Conservation (phyloP, 2,329 filamentous ascomycete species). For the Arthroderma sp. region DNA sequence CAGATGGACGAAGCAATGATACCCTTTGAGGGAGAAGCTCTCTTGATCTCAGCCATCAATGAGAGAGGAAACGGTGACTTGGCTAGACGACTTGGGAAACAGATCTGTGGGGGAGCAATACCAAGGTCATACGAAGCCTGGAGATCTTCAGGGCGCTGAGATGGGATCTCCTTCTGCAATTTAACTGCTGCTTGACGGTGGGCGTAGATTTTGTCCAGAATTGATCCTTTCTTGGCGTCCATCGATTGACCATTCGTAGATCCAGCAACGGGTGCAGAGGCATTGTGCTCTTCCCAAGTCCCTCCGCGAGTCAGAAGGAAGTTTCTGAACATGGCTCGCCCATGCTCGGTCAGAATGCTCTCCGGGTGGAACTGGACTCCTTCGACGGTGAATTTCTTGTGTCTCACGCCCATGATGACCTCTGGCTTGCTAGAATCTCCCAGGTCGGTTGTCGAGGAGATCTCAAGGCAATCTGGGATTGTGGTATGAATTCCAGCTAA, state of each 20-base stretch:
- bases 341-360: constrained; percentile 85
- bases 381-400: constrained; percentile 83
- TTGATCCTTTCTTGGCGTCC: constrained; percentile 59
- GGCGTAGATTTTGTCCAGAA: constrained; percentile 81
- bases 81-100: constrained; percentile 65
- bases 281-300: constrained; percentile 60
- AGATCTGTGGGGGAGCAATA: constrained; percentile 69
- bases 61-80: constrained; percentile 80
- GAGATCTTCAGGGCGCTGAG: constrained; percentile 68
- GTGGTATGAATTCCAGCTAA: constrained; percentile 84
- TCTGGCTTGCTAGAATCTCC: constrained; percentile 61
- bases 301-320: constrained; percentile 80
- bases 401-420: constrained; percentile 92
- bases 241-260: constrained; percentile 17
- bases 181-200: constrained; percentile 64
- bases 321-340: constrained; percentile 80
- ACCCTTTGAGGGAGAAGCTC: constrained; percentile 91
- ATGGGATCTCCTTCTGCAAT: constrained; percentile 72
- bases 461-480: constrained; percentile 71
- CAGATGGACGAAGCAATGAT: constrained; percentile 79
- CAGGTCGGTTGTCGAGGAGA: constrained; percentile 75
- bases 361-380: constrained; percentile 97
- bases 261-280: constrained; percentile 17
- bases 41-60: constrained; percentile 93
- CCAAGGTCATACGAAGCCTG: constrained; percentile 78